Evolutionary conservation across 2,329 filamentous ascomycete genomes (phyloP).

Genomic region (Sporothrix sp.): DNA sequence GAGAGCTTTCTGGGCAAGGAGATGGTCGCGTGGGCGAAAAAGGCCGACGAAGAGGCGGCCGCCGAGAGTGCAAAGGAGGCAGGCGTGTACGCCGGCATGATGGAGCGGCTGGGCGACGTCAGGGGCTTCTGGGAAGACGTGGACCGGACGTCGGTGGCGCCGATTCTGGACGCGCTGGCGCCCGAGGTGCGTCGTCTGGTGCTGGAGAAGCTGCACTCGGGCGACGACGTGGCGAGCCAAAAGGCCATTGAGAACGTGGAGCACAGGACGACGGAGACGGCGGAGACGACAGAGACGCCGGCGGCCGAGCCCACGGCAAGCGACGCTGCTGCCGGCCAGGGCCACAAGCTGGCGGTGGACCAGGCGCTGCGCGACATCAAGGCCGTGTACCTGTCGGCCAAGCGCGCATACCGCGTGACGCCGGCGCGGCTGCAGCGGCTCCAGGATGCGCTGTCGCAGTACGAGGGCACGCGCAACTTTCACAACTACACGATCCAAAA

Average conservation of each 20-base stretch:
- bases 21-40: constrained; percentile 63
- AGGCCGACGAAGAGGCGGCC: constrained; percentile 32
- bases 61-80: background rate
- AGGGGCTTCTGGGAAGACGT: constrained; percentile 72
- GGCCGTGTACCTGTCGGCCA: constrained; percentile 69
- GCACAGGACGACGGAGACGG: constrained; percentile 9
- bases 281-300: background rate
- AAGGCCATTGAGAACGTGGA: constrained; percentile 15
- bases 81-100: constrained; percentile 54
- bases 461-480: constrained; percentile 80
- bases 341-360: constrained; percentile 37
- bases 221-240: constrained; percentile 20
- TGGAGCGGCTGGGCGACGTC: constrained; percentile 64
- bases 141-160: constrained; percentile 72
- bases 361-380: constrained; percentile 65
- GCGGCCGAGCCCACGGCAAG: background rate
- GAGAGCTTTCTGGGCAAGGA: constrained; percentile 77
- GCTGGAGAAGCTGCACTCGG: constrained; percentile 47
- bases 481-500: constrained; percentile 98
- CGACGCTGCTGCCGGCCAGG: no score
- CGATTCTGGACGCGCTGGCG: constrained; percentile 52
- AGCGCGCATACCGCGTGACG: constrained; percentile 75
- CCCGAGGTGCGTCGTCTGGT: constrained; percentile 55
- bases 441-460: constrained; percentile 63
- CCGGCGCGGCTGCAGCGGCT: constrained; percentile 61